These are phyloP conservation scores for Orbilia ellipsospora DNA, from an alignment of 2,329 filamentous ascomycete genomes.

Conservation along the genomic window DNA sequence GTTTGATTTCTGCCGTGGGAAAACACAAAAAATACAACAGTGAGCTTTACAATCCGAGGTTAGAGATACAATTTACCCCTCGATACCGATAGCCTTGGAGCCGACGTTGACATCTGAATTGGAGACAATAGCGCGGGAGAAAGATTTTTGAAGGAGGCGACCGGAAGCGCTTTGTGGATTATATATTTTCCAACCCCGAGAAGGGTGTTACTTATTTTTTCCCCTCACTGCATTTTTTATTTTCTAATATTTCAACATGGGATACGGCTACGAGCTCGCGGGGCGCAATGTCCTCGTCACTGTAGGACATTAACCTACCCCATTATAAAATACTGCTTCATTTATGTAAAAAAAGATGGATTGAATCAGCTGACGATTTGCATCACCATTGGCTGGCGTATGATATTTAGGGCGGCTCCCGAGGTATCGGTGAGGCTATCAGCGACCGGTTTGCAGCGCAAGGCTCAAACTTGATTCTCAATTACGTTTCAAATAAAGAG, in stretches of 20 bases:
- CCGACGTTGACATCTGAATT: too few species aligned
- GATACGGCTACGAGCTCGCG: constrained; percentile 69
- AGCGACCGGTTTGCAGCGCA: constrained; percentile 74
- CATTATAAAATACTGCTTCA: too few species aligned
- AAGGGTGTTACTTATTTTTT: too few species aligned
- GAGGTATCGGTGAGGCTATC: constrained; percentile 78
- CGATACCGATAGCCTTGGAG: too few species aligned
- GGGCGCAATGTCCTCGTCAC: constrained; percentile 73
- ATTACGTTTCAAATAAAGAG: constrained; percentile 73
- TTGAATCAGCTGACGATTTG: neutral
- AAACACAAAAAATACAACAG: constrained; percentile 50
- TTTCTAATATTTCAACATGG: constrained; percentile 63
- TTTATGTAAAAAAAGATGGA: too few species aligned
- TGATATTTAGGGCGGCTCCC: constrained; percentile 55
- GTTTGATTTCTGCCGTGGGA: constrained; percentile 42
- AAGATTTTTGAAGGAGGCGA: too few species aligned
- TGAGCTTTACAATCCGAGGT: too few species aligned
- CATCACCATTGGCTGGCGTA: neutral
- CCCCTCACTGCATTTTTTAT: neutral
- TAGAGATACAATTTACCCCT: too few species aligned
- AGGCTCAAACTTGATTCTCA: constrained; percentile 77
- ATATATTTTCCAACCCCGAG: too few species aligned
- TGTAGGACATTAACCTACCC: constrained; percentile 58
- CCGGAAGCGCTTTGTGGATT: too few species aligned
- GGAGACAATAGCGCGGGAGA: too few species aligned